phyloP scores from a whole-genome alignment of 2,329 filamentous ascomycete species.

The Epichloe bromicola region DNA sequence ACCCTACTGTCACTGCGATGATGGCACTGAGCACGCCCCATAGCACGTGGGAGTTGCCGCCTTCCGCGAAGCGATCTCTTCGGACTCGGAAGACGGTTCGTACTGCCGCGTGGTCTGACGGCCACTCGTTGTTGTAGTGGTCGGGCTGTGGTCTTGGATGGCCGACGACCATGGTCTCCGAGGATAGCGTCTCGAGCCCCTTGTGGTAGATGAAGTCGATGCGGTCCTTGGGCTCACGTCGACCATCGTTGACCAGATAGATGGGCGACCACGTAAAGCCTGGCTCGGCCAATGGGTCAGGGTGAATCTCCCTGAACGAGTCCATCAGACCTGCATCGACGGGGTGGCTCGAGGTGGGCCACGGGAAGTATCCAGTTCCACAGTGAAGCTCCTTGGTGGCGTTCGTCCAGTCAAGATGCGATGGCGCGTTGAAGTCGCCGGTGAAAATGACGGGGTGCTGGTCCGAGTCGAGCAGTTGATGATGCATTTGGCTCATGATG shows the following conservation, averaged over 20 bases:
- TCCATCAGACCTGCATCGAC: constrained; percentile 24
- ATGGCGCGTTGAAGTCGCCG: constrained; percentile 31
- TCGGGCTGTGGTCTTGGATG: constrained; percentile 20
- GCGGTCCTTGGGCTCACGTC: constrained; percentile 25
- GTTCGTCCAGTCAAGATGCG: constrained; percentile 28
- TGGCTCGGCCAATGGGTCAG: constrained; percentile 19
- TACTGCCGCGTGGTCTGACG: constrained; percentile 26
- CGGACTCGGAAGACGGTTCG: constrained; percentile 15
- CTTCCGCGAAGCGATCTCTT: background rate
- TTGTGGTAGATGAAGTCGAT: constrained; percentile 31
- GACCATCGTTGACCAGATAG: constrained; percentile 18
- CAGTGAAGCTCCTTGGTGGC: constrained; percentile 22
- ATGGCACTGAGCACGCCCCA: constrained; percentile 1
- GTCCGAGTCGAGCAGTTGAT: constrained; percentile 17
- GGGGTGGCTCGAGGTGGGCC: constrained; percentile 26
- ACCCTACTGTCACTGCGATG: background rate
- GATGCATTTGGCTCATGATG: constrained; percentile 20
- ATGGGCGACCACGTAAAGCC: constrained; percentile 30
- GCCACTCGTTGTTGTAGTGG: constrained; percentile 27
- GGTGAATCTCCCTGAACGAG: constrained; percentile 25
- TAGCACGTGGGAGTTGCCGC: background rate
- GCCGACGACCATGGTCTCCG: constrained; percentile 20
- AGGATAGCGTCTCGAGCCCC: constrained; percentile 20
- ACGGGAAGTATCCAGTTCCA: constrained; percentile 19
- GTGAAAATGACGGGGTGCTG: constrained; percentile 21